phyloP scores from a whole-genome alignment of 768 basidiomycete genomes.

The Mycena galopus region DNA sequence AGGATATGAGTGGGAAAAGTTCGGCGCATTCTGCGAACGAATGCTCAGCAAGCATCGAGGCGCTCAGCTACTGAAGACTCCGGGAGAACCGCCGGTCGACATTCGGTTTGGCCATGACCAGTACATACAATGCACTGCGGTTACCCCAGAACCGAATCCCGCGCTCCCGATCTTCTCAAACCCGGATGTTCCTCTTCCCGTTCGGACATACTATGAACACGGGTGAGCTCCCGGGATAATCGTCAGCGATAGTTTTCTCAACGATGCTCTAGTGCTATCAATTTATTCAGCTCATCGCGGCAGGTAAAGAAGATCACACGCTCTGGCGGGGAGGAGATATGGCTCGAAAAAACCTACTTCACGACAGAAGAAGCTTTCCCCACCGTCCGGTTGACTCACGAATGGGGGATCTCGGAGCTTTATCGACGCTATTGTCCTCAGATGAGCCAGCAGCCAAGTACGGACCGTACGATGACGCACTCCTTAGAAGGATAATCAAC shows the following conservation, averaged over 20 bases:
- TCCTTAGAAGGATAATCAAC: background rate
- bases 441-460: background rate
- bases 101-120: conserved; percentile 83
- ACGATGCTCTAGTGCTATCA: conserved; percentile 72
- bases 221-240: conserved; percentile 58
- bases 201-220: conserved; percentile 90
- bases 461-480: background rate
- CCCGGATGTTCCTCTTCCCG: conserved; percentile 83
- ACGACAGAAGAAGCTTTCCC: conserved; percentile 93
- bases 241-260: background rate
- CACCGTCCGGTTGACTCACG: conserved; percentile 66
- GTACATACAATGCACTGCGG: conserved; percentile 90
- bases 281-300: conserved; percentile 83
- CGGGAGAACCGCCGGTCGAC: conserved; percentile 84
- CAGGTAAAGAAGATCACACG: conserved; percentile 73
- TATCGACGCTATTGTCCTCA: background rate
- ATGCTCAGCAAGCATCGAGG: conserved; percentile 93
- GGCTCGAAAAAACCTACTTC: conserved; percentile 91
- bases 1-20: conserved; percentile 96
- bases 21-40: conserved; percentile 88
- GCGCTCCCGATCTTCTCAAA: conserved; percentile 84
- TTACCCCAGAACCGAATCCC: conserved; percentile 88
- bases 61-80: conserved; percentile 80
- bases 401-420: background rate
- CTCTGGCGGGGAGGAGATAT: conserved; percentile 79